Evolutionary conservation across 345 rosid genomes (phyloP).

Genomic region (Moricandia moricandioides): DNA sequence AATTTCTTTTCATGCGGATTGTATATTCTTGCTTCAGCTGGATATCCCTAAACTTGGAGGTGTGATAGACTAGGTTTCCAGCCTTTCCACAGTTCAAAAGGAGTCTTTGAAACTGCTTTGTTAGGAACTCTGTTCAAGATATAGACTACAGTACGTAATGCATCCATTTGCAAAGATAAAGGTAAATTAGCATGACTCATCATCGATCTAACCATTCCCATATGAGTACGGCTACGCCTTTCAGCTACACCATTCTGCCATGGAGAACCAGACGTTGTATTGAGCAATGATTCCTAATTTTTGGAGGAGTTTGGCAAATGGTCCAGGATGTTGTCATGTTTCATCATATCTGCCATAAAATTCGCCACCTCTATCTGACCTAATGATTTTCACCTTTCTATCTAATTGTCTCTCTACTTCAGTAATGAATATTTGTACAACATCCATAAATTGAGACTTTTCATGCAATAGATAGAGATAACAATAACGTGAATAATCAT

Average conservation of each 20-base stretch:
- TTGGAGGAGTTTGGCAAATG: too few relatives aligned
- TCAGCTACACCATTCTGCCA: conserved; percentile 17
- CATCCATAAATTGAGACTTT: background rate
- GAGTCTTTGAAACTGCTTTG: background rate
- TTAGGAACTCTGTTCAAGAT: background rate
- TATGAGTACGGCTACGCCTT: background rate
- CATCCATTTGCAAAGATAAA: conserved; percentile 6
- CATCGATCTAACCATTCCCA: conserved; percentile 2
- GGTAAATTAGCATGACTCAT: background rate
- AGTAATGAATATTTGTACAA: background rate
- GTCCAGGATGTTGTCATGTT: too few relatives aligned
- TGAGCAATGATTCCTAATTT: too few relatives aligned
- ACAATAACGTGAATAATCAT: conserved; percentile 10
- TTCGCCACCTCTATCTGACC: background rate
- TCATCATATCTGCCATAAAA: too few relatives aligned
- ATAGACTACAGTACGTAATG: background rate
- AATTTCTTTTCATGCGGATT: background rate
- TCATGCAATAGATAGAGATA: conserved; percentile 7
- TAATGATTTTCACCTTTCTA: background rate
- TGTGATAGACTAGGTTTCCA: background rate
- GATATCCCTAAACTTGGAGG: background rate
- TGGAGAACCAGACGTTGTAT: background rate
- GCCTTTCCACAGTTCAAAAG: background rate
- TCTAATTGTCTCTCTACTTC: background rate
- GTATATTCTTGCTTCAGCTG: background rate